A percentile compares a stretch with the other conserved stretches of the same genome.
These are phyloP conservation scores for Tympanopsis confertula DNA, from an alignment of 2,329 filamentous ascomycete genomes.

Conservation along the genomic window DNA sequence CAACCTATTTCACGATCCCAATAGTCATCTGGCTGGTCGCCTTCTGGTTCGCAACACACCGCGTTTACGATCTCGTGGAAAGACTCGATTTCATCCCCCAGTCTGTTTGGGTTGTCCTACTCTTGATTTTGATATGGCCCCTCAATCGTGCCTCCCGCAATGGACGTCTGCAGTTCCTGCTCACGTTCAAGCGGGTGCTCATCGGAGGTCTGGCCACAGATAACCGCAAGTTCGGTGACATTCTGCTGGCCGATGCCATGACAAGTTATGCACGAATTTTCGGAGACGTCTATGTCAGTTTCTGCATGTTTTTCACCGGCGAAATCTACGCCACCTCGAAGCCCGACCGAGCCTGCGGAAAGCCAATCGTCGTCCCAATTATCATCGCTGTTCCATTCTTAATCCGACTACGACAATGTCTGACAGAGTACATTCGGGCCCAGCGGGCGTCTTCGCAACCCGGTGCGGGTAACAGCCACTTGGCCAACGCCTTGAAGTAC, in stretches of 20 bases:
- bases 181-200: neutral
- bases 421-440: neutral
- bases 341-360: neutral
- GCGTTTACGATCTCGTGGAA: neutral
- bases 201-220: neutral
- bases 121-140: neutral
- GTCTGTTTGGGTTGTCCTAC: neutral
- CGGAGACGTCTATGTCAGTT: neutral
- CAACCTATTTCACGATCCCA: neutral
- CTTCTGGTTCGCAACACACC: neutral
- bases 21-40: neutral
- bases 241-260: neutral
- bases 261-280: neutral
- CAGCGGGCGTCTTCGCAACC: no score
- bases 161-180: neutral
- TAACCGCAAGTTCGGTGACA: neutral
- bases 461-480: neutral
- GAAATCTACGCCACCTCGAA: neutral
- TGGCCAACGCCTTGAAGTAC: conserved; percentile 1
- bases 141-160: neutral
- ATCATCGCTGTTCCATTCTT: neutral
- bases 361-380: neutral
- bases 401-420: neutral
- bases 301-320: conserved; percentile 1
- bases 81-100: neutral